Conservation (phyloP, 2,329 filamentous ascomycete genomes). For the Neopestalotiopsis sp. region DNA sequence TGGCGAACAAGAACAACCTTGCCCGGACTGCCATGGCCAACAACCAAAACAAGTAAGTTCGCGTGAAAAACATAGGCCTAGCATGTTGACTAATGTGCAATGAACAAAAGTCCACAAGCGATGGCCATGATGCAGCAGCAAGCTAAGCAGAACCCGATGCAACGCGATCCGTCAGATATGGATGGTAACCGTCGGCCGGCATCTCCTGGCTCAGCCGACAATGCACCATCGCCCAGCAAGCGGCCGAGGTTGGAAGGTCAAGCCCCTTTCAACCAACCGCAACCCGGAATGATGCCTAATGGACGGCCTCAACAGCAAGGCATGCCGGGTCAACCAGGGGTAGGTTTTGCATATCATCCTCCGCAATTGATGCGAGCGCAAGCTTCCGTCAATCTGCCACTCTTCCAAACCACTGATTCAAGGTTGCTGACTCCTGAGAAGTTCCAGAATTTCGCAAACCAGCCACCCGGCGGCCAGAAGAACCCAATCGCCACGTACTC, state of each 20-base stretch:
- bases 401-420: slow-evolving; percentile 77
- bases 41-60: slow-evolving; percentile 72
- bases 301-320: slow-evolving; percentile 67
- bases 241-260: slow-evolving; percentile 81
- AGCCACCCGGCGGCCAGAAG: slow-evolving; percentile 68
- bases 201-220: slow-evolving; percentile 83
- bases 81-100: not conserved
- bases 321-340: slow-evolving; percentile 76
- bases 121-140: slow-evolving; percentile 72
- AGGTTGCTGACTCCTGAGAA: slow-evolving; percentile 76
- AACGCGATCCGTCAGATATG: slow-evolving; percentile 85
- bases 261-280: slow-evolving; percentile 74
- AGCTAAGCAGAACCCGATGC: slow-evolving; percentile 81
- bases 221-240: slow-evolving; percentile 91
- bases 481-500: slow-evolving; percentile 90
- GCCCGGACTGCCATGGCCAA: slow-evolving; percentile 81
- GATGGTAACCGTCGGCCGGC: slow-evolving; percentile 83
- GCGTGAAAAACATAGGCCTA: not conserved
- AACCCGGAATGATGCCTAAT: slow-evolving; percentile 74
- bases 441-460: slow-evolving; percentile 68
- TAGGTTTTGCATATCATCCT: slow-evolving; percentile 49
- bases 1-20: slow-evolving; percentile 67
- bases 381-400: slow-evolving; percentile 64
- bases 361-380: slow-evolving; percentile 21
- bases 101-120: slow-evolving; percentile 61